phyloP scores from a whole-genome alignment of 352 stramenopile species.

The Phytopythium montanum region DNA sequence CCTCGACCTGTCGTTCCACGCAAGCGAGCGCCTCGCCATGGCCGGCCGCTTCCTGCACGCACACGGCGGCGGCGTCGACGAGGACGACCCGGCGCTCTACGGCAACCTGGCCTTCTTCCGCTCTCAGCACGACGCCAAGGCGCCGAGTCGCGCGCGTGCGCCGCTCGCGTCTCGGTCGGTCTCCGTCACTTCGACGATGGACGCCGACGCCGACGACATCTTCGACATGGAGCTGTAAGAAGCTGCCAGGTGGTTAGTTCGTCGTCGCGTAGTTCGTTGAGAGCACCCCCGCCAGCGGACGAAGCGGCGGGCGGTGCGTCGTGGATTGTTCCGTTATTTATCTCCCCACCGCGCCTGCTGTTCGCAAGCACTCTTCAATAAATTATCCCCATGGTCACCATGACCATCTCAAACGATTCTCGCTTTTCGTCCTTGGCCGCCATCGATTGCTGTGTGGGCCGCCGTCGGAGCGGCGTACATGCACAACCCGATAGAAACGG shows the following conservation, averaged over 20 bases:
- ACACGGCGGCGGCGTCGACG: constrained; percentile 35
- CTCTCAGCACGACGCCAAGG: constrained; percentile 36
- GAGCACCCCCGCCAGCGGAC: background rate
- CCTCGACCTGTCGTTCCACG: constrained; percentile 30
- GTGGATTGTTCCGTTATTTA: constrained; percentile 3
- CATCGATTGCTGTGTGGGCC: too few relatives aligned
- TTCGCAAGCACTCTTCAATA: constrained; percentile 1
- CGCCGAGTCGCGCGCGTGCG: background rate
- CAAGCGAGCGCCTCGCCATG: constrained; percentile 23
- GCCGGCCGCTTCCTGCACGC: constrained; percentile 21
- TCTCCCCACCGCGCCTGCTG: background rate
- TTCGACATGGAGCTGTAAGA: constrained; percentile 69
- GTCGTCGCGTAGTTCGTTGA: background rate
- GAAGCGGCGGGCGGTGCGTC: background rate
- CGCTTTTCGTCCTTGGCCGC: too few relatives aligned
- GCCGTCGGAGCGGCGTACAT: too few relatives aligned
- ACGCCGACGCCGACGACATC: constrained; percentile 46
- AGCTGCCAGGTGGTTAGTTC: too few relatives aligned
- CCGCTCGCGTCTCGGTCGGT: constrained; percentile 1
- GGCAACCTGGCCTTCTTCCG: constrained; percentile 67
- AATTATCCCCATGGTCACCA: constrained; percentile 3
- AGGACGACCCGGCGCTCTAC: constrained; percentile 62
- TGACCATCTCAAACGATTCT: background rate
- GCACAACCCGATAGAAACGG: too few relatives aligned
- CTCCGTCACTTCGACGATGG: constrained; percentile 12